A percentile compares a stretch with the other conserved stretches of the same genome.
Conservation (phyloP, 495 filamentous ascomycete species). For the Penicillium daleae region DNA sequence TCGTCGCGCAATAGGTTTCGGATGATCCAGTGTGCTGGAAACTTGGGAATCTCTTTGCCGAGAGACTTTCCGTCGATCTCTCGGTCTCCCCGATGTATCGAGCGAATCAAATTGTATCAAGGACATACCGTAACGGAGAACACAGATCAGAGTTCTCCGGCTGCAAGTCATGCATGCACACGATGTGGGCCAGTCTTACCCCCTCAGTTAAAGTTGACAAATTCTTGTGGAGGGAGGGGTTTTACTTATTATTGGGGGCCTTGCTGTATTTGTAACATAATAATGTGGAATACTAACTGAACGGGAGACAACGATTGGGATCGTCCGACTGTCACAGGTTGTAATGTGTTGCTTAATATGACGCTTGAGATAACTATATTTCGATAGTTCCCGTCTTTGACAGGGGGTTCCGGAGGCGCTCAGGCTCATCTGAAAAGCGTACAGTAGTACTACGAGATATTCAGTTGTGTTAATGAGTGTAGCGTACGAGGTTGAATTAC, state of each 20-base stretch:
- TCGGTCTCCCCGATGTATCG: constrained; percentile 3
- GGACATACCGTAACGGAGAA: constrained; percentile 24
- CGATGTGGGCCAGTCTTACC: constrained; percentile 12
- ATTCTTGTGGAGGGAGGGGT: constrained; percentile 23
- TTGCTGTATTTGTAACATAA: neutral
- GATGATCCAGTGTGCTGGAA: constrained; percentile 6
- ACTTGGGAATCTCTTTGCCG: neutral
- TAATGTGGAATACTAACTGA: neutral
- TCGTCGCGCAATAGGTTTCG: neutral
- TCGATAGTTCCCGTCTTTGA: neutral
- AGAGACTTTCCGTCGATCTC: neutral
- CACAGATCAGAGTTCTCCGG: constrained; percentile 19
- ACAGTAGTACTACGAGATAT: too few relatives aligned
- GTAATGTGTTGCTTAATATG: neutral
- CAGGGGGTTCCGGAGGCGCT: neutral
- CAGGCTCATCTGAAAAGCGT: neutral
- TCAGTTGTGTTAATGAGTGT: too few relatives aligned
- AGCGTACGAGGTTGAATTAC: neutral
- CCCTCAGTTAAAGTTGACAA: constrained; percentile 21
- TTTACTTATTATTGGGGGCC: neutral
- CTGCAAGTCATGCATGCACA: constrained; percentile 27
- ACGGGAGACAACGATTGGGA: too few relatives aligned
- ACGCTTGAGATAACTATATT: neutral
- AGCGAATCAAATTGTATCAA: neutral
- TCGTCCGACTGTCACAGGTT: too few relatives aligned